Conservation (phyloP, 352 stramenopile species). For the Pythium folliculosum region DNA sequence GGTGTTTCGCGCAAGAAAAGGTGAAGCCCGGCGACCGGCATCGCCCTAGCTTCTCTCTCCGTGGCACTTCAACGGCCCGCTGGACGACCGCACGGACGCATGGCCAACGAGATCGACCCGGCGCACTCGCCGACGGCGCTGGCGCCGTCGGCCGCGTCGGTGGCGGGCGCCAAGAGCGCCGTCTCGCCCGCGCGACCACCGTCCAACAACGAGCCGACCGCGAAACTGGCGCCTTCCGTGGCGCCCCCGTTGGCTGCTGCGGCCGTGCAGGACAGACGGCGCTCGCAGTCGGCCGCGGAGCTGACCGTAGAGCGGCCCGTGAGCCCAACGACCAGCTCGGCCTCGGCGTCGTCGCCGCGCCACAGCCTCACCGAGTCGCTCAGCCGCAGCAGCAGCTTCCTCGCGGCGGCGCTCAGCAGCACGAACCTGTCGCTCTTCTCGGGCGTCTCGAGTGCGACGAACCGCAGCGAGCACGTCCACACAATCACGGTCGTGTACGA, state of each 20-base stretch:
- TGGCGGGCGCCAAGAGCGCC: background rate
- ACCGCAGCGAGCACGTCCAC: slow-evolving; percentile 28
- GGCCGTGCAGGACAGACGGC: slow-evolving; percentile 28
- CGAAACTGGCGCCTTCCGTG: too few species aligned
- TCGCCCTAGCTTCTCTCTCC: background rate
- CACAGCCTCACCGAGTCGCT: slow-evolving; percentile 37
- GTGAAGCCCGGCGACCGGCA: background rate
- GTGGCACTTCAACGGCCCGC: background rate
- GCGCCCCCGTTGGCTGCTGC: background rate
- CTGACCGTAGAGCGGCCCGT: slow-evolving; percentile 15
- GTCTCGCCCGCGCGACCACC: background rate
- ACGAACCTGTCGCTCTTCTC: slow-evolving; percentile 30
- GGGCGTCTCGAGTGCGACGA: slow-evolving; percentile 25
- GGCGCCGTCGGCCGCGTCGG: slow-evolving; percentile 6
- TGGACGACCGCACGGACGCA: slow-evolving; percentile 6
- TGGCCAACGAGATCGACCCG: slow-evolving; percentile 31
- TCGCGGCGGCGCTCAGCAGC: slow-evolving; percentile 33
- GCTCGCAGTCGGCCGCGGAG: slow-evolving; percentile 57
- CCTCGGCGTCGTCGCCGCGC: slow-evolving; percentile 28
- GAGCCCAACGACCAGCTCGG: slow-evolving; percentile 12
- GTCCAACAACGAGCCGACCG: background rate
- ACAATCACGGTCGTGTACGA: slow-evolving; percentile 54
- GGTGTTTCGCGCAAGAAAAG: background rate
- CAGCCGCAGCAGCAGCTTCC: slow-evolving; percentile 48
- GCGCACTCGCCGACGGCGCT: slow-evolving; percentile 16